Evolutionary conservation across 176 grass and related monocot species (phyloP), one percentile per base, ranked within the genome.

Genomic region (Chrysopogon serrulatus): DNA sequence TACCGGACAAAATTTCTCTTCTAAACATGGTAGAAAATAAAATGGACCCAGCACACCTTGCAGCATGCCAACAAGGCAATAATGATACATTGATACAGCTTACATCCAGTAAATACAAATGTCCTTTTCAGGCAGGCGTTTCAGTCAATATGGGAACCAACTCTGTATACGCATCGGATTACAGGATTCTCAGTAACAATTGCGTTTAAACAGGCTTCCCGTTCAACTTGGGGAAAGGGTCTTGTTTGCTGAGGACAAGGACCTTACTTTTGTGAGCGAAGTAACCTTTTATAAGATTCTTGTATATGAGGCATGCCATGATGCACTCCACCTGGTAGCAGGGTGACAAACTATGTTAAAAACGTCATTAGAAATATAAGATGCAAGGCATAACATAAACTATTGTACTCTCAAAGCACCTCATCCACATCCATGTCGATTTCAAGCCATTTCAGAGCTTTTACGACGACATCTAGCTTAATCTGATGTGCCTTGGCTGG

Each of bases 261-360:
- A 95, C 92, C 87, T 98, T 98, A 84, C 88, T 95, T 79, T 98
- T 95, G 84, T 95, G 95, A 51, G 92, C 92, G 54, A 98, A 93
- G 79, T 95, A 98, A 75, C 95, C 90, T 56, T 95, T 95, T 31
- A 88, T 88, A 31, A 95, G 87, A 82, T 98, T 95, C 84, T 95
- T 98, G 73, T 93, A 88, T 78, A 98, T 95, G 9, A 98, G 86
- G 87, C 91, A 93, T 12, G 95, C 88, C 88, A 98, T 81, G 84
- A 91, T 88, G 68, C 92, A 95, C 40, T 95, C 95, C 60, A 88
- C 90, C 95, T 98, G 72, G 62, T 60, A 73, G 57, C 43, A 86
- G 54, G 13, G 81, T 65, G 56, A 13, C 0, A 24, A 51, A 67
- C 24, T 39, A 54, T 56, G 36, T 66, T 48, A 77, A 33, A 60